Base-by-base conservation (phyloP, 148 eudicot genomes). In the Cornus controversa region DNA sequence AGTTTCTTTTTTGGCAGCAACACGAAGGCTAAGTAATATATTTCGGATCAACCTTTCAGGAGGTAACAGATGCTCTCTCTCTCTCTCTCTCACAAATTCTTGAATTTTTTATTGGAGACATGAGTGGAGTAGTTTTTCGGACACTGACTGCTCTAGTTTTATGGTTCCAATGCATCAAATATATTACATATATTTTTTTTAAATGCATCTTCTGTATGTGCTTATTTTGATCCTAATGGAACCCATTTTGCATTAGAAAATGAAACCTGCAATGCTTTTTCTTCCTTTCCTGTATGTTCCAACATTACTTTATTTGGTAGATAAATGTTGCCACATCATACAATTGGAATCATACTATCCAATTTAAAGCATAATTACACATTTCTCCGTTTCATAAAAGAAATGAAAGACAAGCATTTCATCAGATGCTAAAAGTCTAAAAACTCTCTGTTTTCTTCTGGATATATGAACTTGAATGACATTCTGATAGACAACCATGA, bases 31-130 rank as follows among this genome's bases (percentile, higher is more conserved):
- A 78, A 77, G 76, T 47, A 71, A 16, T 73, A 10, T 82, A 34
- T 64, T 69, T 58, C 92, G 91, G 80, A 10, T 84, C 73, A 63
- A 20, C 70, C 75, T 84, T 82, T 71, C 84, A 71, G 82, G 85
- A 83, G 92, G 97, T 92, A 86, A 70, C 58, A 24, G 36, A 57
- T 66, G 36, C 45, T 65, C 64, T 78, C 28, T 53, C 40, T 75
- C 45, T 75, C 50, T 60, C 50, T 45, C 31, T 74, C 25, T 22
- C 29, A 23, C 23, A 18, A n/a, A n/a, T n/a, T n/a, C n/a, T n/a
- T n/a, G n/a, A n/a, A n/a, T n/a, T n/a, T n/a, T n/a, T 24, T 37
- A 23, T 29, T 37, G 75, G 45, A 70, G 54, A 34, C 31, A 5
- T 66, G 47, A 69, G 27, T n/a, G 29, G 76, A 60, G 37, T 22